Evolutionary conservation across 495 filamentous ascomycete genomes (phyloP).

Genomic region (Echria macrotheca): DNA sequence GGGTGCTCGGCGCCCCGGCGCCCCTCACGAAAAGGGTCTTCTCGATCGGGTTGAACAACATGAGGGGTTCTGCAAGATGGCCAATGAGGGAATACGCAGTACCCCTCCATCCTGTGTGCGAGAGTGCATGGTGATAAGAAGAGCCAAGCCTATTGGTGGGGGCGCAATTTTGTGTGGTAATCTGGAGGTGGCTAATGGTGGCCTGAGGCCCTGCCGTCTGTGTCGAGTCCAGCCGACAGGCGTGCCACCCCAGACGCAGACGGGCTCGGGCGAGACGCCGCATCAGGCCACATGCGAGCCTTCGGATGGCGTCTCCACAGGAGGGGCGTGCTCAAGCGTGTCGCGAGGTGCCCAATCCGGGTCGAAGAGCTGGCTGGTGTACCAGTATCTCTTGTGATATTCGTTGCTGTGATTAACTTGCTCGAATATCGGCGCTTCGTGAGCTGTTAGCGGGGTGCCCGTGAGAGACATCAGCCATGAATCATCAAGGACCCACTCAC

Average conservation of each 20-base stretch:
- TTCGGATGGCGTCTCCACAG: slow-evolving; percentile 5
- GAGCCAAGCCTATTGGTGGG: slow-evolving; percentile 19
- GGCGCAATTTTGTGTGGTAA: slow-evolving; percentile 22
- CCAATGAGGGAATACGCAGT: no score
- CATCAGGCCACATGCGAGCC: slow-evolving; percentile 22
- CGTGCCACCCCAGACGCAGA: slow-evolving; percentile 6
- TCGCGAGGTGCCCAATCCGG: slow-evolving; percentile 31
- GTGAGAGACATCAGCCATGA: background rate
- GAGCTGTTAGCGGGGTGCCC: background rate
- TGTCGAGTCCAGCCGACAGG: slow-evolving; percentile 6
- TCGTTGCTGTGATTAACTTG: slow-evolving; percentile 26
- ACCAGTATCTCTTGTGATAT: slow-evolving; percentile 34
- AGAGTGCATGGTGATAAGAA: slow-evolving; percentile 28
- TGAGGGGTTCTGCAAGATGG: slow-evolving; percentile 25
- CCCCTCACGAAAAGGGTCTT: slow-evolving; percentile 23
- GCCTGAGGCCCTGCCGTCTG: slow-evolving; percentile 14
- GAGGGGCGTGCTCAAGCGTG: slow-evolving; percentile 25
- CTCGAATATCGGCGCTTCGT: slow-evolving; percentile 22
- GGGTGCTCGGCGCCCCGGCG: no score
- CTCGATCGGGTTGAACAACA: slow-evolving; percentile 15
- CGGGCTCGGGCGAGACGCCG: background rate
- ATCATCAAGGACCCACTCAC: slow-evolving; percentile 11
- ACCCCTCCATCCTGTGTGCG: slow-evolving; percentile 16
- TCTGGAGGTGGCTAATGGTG: slow-evolving; percentile 19
- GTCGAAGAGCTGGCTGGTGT: slow-evolving; percentile 36